Base-by-base conservation (phyloP, 179 eudicot genomes). In the Spergularia azorica region DNA sequence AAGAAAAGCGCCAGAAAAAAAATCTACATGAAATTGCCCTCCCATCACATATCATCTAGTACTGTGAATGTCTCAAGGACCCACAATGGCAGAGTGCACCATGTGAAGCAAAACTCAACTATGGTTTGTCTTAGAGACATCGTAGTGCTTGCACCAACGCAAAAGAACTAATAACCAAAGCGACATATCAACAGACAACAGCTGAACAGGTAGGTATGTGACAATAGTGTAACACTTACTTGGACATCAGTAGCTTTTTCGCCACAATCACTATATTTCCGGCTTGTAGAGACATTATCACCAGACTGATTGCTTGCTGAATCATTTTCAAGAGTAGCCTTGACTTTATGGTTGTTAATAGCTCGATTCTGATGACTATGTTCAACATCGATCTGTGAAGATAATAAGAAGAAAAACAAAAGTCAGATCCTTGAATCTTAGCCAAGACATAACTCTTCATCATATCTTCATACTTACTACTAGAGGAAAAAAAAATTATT, bases 281-380 rank as follows among this genome's bases (percentile, higher is more conserved):
- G 12, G 75, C 82, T 77, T 46, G 81, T 63, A 54, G 89, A 79
- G 38, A 61, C 82, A 72, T 82, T 58, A 46, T 84, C 87, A 67
- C 72, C 70, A 63, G 82, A 71, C 16, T 68, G 76, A 75, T 82
- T 77, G 39, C 55, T 73, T 68, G 77, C 76, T 52, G 66, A 67
- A 76, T 46, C 61, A 38, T 67, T 77, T 64, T 80, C 83, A 72
- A 63, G 38, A 36, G 71, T 56, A 52, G 78, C 76, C 76, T 83
- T 80, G 56, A 72, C 68, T 56, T 77, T 83, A 70, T 26, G 56
- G 20, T 76, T 76, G 60, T 54, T 66, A 58, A 76, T 63, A 58
- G 74, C 69, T 58, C 60, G 14, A 41, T 64, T 75, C 63, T 73
- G 79, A 20, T 72, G 74, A 69, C 14, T 72, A 59, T 76, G 67